Conservation (phyloP, 176 grass and related monocot genomes). For the Rhynchospora pubera region DNA sequence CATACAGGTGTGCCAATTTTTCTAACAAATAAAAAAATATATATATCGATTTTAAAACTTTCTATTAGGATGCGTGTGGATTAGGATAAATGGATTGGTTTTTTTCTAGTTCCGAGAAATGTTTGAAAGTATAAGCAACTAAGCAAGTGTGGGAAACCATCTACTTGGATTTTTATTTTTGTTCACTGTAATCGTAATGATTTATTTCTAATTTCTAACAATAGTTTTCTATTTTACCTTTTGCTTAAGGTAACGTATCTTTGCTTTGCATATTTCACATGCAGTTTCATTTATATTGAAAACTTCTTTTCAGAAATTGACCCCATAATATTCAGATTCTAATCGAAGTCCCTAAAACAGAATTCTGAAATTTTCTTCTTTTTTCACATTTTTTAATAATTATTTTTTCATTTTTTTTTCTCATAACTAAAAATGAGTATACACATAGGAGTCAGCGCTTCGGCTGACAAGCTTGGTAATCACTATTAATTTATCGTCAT, state of each 20-base stretch:
- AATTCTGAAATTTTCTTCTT: neutral
- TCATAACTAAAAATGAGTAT: neutral
- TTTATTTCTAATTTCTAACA: neutral
- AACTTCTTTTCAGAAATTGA: neutral
- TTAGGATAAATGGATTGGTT: neutral
- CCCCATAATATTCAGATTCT: slow-evolving; percentile 1
- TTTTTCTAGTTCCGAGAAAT: neutral
- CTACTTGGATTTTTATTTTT: neutral
- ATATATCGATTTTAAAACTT: neutral
- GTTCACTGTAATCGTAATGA: neutral
- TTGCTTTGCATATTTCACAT: neutral
- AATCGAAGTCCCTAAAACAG: neutral
- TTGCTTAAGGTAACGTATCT: neutral
- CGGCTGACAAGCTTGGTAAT: neutral
- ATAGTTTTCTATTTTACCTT: neutral
- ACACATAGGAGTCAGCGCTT: neutral
- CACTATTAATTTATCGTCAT: neutral
- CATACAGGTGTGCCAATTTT: too few relatives aligned
- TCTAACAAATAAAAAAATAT: too few relatives aligned
- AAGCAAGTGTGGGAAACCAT: neutral
- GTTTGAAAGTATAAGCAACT: neutral
- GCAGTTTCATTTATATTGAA: neutral
- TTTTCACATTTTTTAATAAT: too few relatives aligned
- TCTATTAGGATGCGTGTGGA: too few relatives aligned
- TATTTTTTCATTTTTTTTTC: too few relatives aligned